Evolutionary conservation across 2,329 filamentous ascomycete genomes (phyloP).

Genomic region (Verticillium isaacii): DNA sequence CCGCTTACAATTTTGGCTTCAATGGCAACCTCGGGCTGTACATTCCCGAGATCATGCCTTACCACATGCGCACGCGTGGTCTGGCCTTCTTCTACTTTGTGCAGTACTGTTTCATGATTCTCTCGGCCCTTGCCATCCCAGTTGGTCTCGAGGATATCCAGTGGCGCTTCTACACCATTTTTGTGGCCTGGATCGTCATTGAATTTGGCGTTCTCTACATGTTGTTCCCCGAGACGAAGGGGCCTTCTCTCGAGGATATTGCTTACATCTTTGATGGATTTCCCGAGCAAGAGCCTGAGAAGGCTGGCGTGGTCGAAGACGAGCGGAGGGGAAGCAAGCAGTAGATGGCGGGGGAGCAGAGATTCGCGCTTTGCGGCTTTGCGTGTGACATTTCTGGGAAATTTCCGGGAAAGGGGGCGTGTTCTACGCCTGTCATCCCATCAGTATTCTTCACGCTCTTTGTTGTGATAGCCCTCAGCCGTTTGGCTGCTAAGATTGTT

Average conservation of each 20-base stretch:
- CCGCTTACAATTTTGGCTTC: constrained; percentile 10
- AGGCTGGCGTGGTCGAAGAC: not conserved
- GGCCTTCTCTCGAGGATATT: constrained; percentile 9
- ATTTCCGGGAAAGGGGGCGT: too few species aligned
- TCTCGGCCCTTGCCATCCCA: constrained; percentile 28
- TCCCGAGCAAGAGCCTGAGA: not conserved
- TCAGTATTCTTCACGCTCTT: too few species aligned
- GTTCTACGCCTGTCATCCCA: too few species aligned
- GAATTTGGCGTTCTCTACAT: constrained; percentile 24
- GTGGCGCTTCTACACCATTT: constrained; percentile 28
- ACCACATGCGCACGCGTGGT: constrained; percentile 16
- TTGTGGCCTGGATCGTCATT: constrained; percentile 19
- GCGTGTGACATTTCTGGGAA: too few species aligned
- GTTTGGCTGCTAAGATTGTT: too few species aligned
- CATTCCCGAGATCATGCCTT: constrained; percentile 26
- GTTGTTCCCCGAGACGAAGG: constrained; percentile 15
- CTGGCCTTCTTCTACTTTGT: constrained; percentile 1
- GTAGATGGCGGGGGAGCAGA: too few species aligned
- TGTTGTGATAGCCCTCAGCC: too few species aligned
- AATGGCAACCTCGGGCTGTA: constrained; percentile 16
- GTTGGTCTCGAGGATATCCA: constrained; percentile 22
- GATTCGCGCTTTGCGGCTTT: too few species aligned
- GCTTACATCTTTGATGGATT: constrained; percentile 8
- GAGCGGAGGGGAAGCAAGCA: not conserved
- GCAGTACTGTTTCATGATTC: constrained; percentile 9